Percentiles rank a stretch among this genome's conserved stretches.
phyloP scores from a whole-genome alignment of 2,329 filamentous ascomycete species.

The Fusarium succisae region DNA sequence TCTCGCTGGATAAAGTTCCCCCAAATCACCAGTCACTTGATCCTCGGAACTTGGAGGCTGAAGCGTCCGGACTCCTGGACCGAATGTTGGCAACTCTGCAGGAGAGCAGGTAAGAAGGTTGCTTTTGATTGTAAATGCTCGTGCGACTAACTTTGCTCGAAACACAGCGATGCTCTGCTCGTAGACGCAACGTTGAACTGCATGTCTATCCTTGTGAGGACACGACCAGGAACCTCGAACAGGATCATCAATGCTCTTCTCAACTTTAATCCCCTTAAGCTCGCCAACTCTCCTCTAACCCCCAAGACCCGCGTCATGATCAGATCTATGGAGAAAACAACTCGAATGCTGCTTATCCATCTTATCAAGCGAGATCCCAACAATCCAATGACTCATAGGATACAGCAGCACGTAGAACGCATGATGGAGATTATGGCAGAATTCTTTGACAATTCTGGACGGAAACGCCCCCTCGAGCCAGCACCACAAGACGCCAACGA shows the following conservation, averaged over 20 bases:
- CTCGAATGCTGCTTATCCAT: slow-evolving; percentile 83
- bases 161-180: slow-evolving; percentile 79
- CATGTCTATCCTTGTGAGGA: slow-evolving; percentile 82
- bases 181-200: slow-evolving; percentile 93
- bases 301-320: slow-evolving; percentile 83
- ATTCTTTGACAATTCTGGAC: slow-evolving; percentile 78
- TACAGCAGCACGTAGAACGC: slow-evolving; percentile 88
- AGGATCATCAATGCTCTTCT: slow-evolving; percentile 88
- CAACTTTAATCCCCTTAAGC: slow-evolving; percentile 89
- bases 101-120: slow-evolving; percentile 75
- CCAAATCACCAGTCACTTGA: slow-evolving; percentile 83
- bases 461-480: slow-evolving; percentile 78
- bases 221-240: slow-evolving; percentile 80
- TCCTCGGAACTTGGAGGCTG: slow-evolving; percentile 85
- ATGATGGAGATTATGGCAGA: slow-evolving; percentile 82
- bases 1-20: slow-evolving; percentile 87
- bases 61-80: slow-evolving; percentile 90
- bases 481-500: slow-evolving; percentile 80
- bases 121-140: not conserved
- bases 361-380: slow-evolving; percentile 86
- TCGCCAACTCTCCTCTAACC: slow-evolving; percentile 80
- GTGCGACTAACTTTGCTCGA: slow-evolving; percentile 13
- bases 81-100: slow-evolving; percentile 86
- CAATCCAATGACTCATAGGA: slow-evolving; percentile 77
- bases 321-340: slow-evolving; percentile 95